Percentiles rank a stretch among this genome's conserved stretches.
Conservation (phyloP, 345 rosid species). For the Conringia planisiliqua region DNA sequence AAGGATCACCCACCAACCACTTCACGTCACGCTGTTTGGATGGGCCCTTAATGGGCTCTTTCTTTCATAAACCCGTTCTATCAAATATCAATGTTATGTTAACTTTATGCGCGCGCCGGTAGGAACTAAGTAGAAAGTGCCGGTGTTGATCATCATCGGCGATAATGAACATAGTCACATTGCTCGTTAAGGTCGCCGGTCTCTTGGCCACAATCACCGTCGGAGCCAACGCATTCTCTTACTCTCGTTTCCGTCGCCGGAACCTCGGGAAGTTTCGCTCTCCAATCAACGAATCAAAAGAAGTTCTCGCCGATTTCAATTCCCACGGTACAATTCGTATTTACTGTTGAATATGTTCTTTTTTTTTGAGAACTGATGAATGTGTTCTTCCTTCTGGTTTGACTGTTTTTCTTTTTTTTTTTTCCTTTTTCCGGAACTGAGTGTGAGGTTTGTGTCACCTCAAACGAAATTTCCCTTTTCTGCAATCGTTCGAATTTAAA, state of each 20-base stretch:
- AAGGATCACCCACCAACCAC: slow-evolving; percentile 18
- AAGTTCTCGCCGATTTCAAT: slow-evolving; percentile 67
- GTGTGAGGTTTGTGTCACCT: not conserved
- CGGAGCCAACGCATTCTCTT: slow-evolving; percentile 76
- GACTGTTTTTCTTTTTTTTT: not conserved
- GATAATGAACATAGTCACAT: slow-evolving; percentile 41
- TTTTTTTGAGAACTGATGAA: too few species aligned
- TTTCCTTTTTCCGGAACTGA: not conserved
- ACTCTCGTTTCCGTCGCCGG: slow-evolving; percentile 60
- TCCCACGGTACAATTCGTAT: slow-evolving; percentile 23
- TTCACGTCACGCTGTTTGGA: not conserved
- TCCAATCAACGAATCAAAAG: slow-evolving; percentile 75
- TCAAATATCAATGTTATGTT: not conserved
- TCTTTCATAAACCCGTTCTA: not conserved
- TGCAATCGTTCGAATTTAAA: not conserved
- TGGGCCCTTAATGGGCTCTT: slow-evolving; percentile 31
- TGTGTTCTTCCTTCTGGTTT: not conserved
- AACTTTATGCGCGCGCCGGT: slow-evolving; percentile 10
- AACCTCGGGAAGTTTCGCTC: slow-evolving; percentile 50
- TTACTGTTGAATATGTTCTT: not conserved
- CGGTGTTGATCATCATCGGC: not conserved
- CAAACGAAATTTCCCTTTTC: not conserved
- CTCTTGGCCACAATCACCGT: slow-evolving; percentile 54
- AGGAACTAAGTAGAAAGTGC: not conserved
- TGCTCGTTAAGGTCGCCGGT: slow-evolving; percentile 70